Evolutionary conservation across 148 eudicot genomes (phyloP).

Genomic region (Chenopodium album): DNA sequence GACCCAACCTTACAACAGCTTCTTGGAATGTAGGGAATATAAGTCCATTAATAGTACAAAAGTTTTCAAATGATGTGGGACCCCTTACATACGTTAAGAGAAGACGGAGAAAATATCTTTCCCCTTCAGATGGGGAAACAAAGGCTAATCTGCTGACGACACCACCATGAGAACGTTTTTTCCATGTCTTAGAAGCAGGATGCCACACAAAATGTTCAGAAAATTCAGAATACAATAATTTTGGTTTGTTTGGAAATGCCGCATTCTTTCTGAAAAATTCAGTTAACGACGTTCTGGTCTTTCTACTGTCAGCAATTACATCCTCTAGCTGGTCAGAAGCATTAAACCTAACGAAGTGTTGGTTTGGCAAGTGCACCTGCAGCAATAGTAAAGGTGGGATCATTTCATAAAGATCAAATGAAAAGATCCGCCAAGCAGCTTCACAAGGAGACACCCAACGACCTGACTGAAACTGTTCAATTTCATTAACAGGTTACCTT

Average conservation of each 20-base stretch:
- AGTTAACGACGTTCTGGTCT: neutral
- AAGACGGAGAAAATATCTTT: neutral
- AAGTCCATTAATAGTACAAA: neutral
- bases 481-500: constrained; percentile 11
- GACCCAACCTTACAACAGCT: neutral
- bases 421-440: neutral
- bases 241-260: no score
- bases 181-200: neutral
- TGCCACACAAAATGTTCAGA: neutral
- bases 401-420: neutral
- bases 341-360: neutral
- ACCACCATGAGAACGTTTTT: neutral
- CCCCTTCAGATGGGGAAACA: neutral
- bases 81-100: neutral
- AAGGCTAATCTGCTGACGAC: neutral
- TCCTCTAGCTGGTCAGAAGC: neutral
- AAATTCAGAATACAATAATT: neutral
- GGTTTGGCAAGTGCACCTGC: no score
- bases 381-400: neutral
- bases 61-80: neutral
- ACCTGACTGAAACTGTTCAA: constrained; percentile 2
- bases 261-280: neutral
- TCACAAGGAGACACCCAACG: constrained; percentile 11
- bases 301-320: neutral
- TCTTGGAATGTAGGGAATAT: neutral